Base-by-base conservation (phyloP, 805 yeast genomes). In the Cyberlindnera saturnus region DNA sequence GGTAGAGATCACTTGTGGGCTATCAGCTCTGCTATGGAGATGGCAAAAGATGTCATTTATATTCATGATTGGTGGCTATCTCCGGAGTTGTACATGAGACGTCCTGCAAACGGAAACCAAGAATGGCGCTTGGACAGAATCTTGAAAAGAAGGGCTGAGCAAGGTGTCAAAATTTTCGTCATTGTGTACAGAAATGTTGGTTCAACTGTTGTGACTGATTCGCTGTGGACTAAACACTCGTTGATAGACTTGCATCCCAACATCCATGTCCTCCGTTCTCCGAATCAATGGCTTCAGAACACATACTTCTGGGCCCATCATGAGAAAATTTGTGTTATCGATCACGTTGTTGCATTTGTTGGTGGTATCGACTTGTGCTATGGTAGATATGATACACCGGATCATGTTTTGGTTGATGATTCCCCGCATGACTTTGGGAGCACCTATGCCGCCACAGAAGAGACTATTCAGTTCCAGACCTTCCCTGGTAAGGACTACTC, bases 291-390 rank as follows among this genome's bases (percentile, higher is more conserved):
- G 60, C 66, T 87, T 42, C 97, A 93, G 60, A 86, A 87, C 52
- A 91, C 96, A 0, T 85, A 81, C 56, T 95, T 93, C 61, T 93
- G 99, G 99, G 99, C 99, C 0, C 99, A 93, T 67, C 99, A 93
- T 66, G 99, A 93, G 58, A 93, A 93, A 58, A 63, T 93, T 44
- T 80, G 90, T 47, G 75, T 93, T 31, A 70, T 93, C 45, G 99
- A 93, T 63, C 86, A 86, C 51, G 82, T 90, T 0, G 74, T 89
- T 36, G 95, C 95, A 3, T 93, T 91, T 59, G 67, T 89, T 42
- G 99, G 99, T 32, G 99, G 99, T 32, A 81, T 91, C 51, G 99
- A 93, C 64, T 70, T 93, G 44, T 93, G 99, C 60, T 93, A 77
- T 62, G 99, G 99, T 17, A 75, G 99, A 55, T 93, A 77, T 67